Percentiles rank a stretch among this genome's conserved stretches.
Conservation (phyloP, 1,284 basidiomycete genomes). For the Sanghuangporus weigelae region DNA sequence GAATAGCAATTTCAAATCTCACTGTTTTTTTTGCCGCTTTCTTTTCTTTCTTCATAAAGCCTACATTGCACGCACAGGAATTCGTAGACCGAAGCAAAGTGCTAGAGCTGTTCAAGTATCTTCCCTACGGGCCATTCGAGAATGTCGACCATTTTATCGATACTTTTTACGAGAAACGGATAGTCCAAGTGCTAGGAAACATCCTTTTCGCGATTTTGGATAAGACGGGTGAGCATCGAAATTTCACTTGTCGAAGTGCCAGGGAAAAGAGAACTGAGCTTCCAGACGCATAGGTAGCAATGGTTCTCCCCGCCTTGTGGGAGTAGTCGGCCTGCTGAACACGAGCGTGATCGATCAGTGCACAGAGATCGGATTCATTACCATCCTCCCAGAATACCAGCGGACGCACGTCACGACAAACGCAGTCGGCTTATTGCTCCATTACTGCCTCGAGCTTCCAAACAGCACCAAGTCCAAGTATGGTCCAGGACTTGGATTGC, state of each 20-base stretch:
- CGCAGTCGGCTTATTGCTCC: slow-evolving; percentile 53
- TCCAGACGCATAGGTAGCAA: neutral
- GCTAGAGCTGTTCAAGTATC: slow-evolving; percentile 19
- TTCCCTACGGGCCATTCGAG: slow-evolving; percentile 17
- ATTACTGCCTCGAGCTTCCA: slow-evolving; percentile 48
- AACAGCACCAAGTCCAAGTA: too few species aligned
- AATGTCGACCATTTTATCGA: slow-evolving; percentile 16
- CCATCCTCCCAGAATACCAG: slow-evolving; percentile 48
- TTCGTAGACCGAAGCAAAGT: slow-evolving; percentile 24
- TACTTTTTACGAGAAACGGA: slow-evolving; percentile 13
- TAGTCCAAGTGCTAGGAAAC: slow-evolving; percentile 17
- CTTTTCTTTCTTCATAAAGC: slow-evolving; percentile 12
- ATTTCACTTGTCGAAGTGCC: neutral
- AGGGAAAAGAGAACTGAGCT: neutral
- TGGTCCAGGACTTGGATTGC: slow-evolving; percentile 47
- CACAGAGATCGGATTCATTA: slow-evolving; percentile 38
- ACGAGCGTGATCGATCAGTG: slow-evolving; percentile 27
- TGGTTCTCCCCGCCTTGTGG: slow-evolving; percentile 26
- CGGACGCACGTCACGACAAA: slow-evolving; percentile 60
- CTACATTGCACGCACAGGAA: slow-evolving; percentile 28
- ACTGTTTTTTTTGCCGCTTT: too few species aligned
- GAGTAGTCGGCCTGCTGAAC: slow-evolving; percentile 35
- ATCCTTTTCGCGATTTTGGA: slow-evolving; percentile 36
- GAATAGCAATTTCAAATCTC: too few species aligned
- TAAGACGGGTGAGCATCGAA: slow-evolving; percentile 27